Evolutionary conservation across 23 red algal genomes (phyloP).

Genomic region (Cyanidioschyzon merolae): DNA sequence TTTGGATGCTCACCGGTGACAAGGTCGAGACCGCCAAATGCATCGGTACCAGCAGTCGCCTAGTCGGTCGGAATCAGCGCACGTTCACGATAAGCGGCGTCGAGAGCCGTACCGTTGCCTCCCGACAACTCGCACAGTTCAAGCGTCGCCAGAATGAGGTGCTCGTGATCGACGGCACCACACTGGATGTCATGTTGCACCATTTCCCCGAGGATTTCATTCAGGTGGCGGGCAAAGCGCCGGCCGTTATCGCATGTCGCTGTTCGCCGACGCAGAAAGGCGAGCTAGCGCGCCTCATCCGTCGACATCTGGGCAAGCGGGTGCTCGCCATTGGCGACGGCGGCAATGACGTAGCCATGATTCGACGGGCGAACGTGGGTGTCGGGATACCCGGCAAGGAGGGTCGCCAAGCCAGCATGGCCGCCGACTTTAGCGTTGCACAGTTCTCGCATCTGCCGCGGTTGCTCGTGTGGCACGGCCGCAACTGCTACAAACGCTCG

Average conservation of each 20-base stretch:
- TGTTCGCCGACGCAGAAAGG: constrained; percentile 93
- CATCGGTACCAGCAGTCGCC: constrained; percentile 64
- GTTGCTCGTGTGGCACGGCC: constrained; percentile 86
- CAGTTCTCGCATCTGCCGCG: constrained; percentile 76
- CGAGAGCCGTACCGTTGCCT: constrained; percentile 44
- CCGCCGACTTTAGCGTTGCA: constrained; percentile 72
- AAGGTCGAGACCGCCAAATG: constrained; percentile 94
- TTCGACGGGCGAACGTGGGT: constrained; percentile 80
- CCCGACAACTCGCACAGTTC: constrained; percentile 43
- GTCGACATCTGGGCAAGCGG: constrained; percentile 35
- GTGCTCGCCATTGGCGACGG: constrained; percentile 94
- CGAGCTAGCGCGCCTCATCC: constrained; percentile 45
- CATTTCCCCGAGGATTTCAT: constrained; percentile 63
- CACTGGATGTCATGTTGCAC: constrained; percentile 62
- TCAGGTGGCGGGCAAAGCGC: constrained; percentile 44
- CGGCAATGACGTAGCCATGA: constrained; percentile 98
- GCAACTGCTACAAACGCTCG: constrained; percentile 81
- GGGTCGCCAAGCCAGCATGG: constrained; percentile 79
- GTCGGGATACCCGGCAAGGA: constrained; percentile 98
- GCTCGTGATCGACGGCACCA: constrained; percentile 67
- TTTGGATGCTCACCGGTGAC: constrained; percentile 99
- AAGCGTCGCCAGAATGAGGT: constrained; percentile 50
- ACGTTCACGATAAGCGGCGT: constrained; percentile 73
- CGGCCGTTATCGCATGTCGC: constrained; percentile 82
- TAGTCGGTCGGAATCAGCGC: constrained; percentile 54